These are phyloP conservation scores for rapeseed (Brassica napus) DNA, from an alignment of 345 rosid species.

Conservation along the genomic window DNA sequence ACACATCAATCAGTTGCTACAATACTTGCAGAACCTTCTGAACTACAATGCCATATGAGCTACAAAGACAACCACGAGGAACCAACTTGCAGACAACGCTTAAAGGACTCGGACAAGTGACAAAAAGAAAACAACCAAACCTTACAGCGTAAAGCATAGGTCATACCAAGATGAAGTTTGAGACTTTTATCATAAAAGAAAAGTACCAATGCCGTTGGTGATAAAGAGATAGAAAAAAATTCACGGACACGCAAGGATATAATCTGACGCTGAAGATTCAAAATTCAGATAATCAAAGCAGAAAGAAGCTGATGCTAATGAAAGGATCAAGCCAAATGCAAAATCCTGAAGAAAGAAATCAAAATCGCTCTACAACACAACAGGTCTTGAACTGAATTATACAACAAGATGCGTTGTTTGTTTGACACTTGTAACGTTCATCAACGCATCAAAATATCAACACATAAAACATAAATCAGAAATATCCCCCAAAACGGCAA, in stretches of 20 bases:
- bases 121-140: neutral
- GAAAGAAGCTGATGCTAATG: neutral
- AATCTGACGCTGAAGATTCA: neutral
- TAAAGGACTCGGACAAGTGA: neutral
- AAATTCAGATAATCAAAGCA: constrained; percentile 1
- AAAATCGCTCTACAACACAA: neutral
- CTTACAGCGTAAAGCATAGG: neutral
- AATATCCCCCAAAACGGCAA: neutral
- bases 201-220: neutral
- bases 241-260: neutral
- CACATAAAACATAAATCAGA: constrained; percentile 18
- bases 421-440: constrained; percentile 24
- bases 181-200: no score
- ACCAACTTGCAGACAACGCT: no score
- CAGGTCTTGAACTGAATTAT: constrained; percentile 11
- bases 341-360: neutral
- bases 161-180: no score
- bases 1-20: neutral
- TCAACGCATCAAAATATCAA: neutral
- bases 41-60: neutral
- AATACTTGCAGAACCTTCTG: neutral
- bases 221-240: neutral
- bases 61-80: neutral
- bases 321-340: neutral
- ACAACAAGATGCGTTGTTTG: constrained; percentile 13